These are phyloP conservation scores for Aureobasidium namibiae DNA, from an alignment of 2,329 filamentous ascomycete genomes.

Conservation along the genomic window DNA sequence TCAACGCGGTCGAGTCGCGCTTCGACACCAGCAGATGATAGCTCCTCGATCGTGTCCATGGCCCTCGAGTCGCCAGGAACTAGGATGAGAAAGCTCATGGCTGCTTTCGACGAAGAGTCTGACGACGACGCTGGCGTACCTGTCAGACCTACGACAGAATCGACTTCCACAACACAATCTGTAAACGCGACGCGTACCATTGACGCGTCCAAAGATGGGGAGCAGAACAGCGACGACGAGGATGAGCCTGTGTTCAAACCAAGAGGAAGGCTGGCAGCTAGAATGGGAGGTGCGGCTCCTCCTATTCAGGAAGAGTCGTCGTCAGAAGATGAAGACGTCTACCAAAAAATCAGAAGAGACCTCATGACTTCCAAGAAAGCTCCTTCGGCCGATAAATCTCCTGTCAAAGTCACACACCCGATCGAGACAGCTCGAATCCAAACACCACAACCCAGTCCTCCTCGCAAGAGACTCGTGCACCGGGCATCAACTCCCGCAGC, in stretches of 20 bases:
- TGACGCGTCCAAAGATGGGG: not conserved
- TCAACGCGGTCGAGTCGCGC: slow-evolving; percentile 15
- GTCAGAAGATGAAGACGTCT: slow-evolving; percentile 27
- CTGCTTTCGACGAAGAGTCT: slow-evolving; percentile 35
- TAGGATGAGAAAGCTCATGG: slow-evolving; percentile 43
- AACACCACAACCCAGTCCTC: not conserved
- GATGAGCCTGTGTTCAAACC: slow-evolving; percentile 34
- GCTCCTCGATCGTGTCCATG: slow-evolving; percentile 19
- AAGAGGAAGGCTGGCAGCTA: slow-evolving; percentile 55
- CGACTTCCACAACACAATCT: not conserved
- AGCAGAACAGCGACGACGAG: slow-evolving; percentile 31
- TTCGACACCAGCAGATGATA: slow-evolving; percentile 10
- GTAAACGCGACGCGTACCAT: not conserved
- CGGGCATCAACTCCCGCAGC: slow-evolving; percentile 1
- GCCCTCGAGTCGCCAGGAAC: slow-evolving; percentile 30
- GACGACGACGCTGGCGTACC: slow-evolving; percentile 23
- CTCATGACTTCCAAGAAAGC: slow-evolving; percentile 29
- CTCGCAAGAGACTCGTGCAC: not conserved
- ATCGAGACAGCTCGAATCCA: not conserved
- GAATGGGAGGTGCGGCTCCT: slow-evolving; percentile 43
- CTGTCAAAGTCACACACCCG: not conserved
- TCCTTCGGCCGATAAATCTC: slow-evolving; percentile 13
- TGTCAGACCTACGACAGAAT: not conserved
- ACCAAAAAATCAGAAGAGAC: slow-evolving; percentile 37
- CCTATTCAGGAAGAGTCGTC: slow-evolving; percentile 17